Base-by-base conservation (phyloP, 1,139 yeast genomes). In the Diutina rugosa region DNA sequence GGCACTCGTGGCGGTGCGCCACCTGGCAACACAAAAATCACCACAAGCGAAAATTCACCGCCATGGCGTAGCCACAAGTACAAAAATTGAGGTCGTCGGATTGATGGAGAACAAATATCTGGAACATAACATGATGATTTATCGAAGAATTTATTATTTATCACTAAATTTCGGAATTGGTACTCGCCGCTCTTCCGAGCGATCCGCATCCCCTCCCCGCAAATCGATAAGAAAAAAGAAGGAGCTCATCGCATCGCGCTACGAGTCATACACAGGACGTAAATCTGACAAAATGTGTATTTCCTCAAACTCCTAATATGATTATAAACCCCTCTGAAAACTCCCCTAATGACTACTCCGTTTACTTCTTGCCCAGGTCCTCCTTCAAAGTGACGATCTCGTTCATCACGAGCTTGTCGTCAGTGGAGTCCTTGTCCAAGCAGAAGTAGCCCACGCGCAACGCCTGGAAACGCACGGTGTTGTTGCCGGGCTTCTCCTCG, bases 401-500 rank as follows among this genome's bases (percentile, higher is more conserved):
- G 72, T 91, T 91, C 68, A 95, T 76, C 51, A 91, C 79, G 62
- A 90, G 72, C 54, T 80, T 84, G 28, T 72, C 77, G 26, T n/a
- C 16, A 6, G 76, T 74, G 57, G 90, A 74, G 61, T 93, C 98
- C 64, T 80, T 82, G 68, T 95, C 99, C 70, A 90, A 72, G 68
- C 97, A 86, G 80, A 91, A 95, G 72, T 93, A 93, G 30, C 99
- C 99, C 56, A 90, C 93, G 73, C 99, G 85, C 70, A 95, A 80
- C 38, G 97, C 99, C 74, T 95, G 99, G 89, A 95, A 95, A 69
- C 99, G 82, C 46, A 89, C 88, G n/a, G 95, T 82, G 69, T 93
- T 95, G 45, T 87, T 85, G 54, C 74, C 73, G 32, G 79, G 80
- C 57, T 70, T 71, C 68, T 88, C 95, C 63, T 76, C 76, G 62